Evolutionary conservation across 192 early-diverging fungal species (phyloP), one percentile per base, ranked within the genome.

Genomic region (Gryganskiella cystojenkinii): DNA sequence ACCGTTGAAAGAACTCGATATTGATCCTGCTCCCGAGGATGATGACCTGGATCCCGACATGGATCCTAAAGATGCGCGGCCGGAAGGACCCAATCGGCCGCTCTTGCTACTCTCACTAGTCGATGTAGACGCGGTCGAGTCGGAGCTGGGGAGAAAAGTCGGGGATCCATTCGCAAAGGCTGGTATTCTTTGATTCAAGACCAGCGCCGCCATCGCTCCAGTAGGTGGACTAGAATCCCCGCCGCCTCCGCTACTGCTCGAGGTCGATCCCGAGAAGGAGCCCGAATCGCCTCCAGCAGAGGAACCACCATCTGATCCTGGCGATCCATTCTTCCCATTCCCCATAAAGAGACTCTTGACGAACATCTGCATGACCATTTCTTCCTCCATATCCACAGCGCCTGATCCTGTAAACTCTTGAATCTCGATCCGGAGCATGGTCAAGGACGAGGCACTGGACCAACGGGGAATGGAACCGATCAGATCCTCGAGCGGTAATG

Each of bases 321-420:
- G 37, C 13, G 37, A 13, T 13, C 37, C n/a, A 13, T 42, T 43
- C 30, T 11, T 37, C 28, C 45, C 13, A 15, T 37, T 20, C 7
- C 61, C 46, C 34, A 56, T 74, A 34, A 65, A 66, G 17, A 74
- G 49, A 42, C 56, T 64, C 62, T 51, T 65, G 17, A 74, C 49
- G 64, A 74, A 66, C 71, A 74, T 65, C 30, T 65, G 63, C 63
- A 74, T 65, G 25, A 74, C 71, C 19, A 52, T 62, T 24, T 72
- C 70, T 52, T 72, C 71, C 24, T 74, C 71, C n/a, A 40, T 25
- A 31, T 74, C 71, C 14, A 74, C 11, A 0, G 56, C 63, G 17
- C 43, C 57, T 17, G 51, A 31, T 4, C 50, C 71, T 8, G 64
- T 54, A 17, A 74, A 34, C 22, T 74, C 71, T 28, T 60, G 50